These are phyloP conservation scores for Osmanthus fragrans DNA, from an alignment of 257 asterid species.

Conservation along the genomic window DNA sequence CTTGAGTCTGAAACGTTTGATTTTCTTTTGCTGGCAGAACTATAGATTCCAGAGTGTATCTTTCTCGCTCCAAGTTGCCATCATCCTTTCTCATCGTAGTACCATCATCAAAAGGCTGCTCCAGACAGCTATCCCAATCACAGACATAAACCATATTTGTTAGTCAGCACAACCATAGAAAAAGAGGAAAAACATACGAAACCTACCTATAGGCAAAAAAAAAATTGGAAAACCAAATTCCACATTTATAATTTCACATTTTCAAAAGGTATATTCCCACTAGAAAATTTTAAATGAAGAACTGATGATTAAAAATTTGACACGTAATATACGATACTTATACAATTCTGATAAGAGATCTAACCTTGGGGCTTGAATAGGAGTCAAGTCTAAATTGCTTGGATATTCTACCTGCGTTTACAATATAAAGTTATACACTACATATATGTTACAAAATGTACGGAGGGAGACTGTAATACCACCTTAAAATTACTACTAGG, in stretches of 20 bases:
- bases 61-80: constrained; percentile 47
- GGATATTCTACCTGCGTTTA: constrained; percentile 83
- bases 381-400: constrained; percentile 64
- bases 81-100: constrained; percentile 38
- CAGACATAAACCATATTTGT: constrained; percentile 15
- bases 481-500: constrained; percentile 62
- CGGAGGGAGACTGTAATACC: constrained; percentile 32
- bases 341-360: constrained; percentile 24
- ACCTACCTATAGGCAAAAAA: not conserved
- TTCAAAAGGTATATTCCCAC: constrained; percentile 2
- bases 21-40: constrained; percentile 43
- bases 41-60: constrained; percentile 41
- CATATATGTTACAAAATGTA: constrained; percentile 15
- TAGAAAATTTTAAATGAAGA: constrained; percentile 6
- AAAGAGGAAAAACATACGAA: constrained; percentile 19
- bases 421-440: constrained; percentile 18
- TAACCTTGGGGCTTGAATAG: constrained; percentile 65
- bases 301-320: constrained; percentile 2
- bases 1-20: constrained; percentile 43
- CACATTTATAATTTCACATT: not conserved
- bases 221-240: constrained; percentile 8
- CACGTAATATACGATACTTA: constrained; percentile 6
- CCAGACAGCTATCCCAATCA: constrained; percentile 41
- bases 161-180: constrained; percentile 14
- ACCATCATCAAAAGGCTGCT: constrained; percentile 53